Percentiles rank a stretch among this genome's conserved stretches.
Evolutionary conservation across 768 basidiomycete genomes (phyloP).

Genomic region (Pleurotus ostreatus): DNA sequence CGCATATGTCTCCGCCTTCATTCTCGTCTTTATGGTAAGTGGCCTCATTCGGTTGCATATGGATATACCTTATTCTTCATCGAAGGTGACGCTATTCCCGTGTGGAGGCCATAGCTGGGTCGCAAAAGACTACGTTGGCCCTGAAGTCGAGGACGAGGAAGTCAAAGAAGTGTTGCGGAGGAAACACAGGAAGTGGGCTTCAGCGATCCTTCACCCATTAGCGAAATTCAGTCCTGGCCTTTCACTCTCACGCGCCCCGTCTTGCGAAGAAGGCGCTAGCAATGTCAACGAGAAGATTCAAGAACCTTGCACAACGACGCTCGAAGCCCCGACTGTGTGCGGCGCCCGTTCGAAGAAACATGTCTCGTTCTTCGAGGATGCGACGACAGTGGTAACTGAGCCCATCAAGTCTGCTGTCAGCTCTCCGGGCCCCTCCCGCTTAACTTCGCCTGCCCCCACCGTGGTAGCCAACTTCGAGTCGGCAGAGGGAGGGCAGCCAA

Average conservation of each 20-base stretch:
- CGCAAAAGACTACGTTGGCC: slow-evolving; percentile 60
- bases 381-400: slow-evolving; percentile 11
- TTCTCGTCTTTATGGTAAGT: slow-evolving; percentile 56
- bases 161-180: slow-evolving; percentile 40
- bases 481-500: too few species aligned
- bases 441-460: slow-evolving; percentile 1
- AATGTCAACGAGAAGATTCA: background rate
- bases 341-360: slow-evolving; percentile 9
- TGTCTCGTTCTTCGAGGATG: slow-evolving; percentile 20
- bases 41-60: background rate
- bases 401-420: background rate
- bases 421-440: background rate
- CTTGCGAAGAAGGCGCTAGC: background rate
- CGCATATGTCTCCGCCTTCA: slow-evolving; percentile 61
- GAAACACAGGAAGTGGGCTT: slow-evolving; percentile 27
- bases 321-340: background rate
- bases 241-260: background rate
- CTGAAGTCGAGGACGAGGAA: slow-evolving; percentile 57
- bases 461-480: background rate
- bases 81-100: slow-evolving; percentile 62
- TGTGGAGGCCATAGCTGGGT: slow-evolving; percentile 53
- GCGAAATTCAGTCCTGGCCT: background rate
- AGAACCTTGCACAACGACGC: slow-evolving; percentile 2
- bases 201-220: slow-evolving; percentile 15
- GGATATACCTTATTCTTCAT: background rate